Base-by-base conservation (phyloP, 2,329 filamentous ascomycete species). In the Fusarium burgessii region DNA sequence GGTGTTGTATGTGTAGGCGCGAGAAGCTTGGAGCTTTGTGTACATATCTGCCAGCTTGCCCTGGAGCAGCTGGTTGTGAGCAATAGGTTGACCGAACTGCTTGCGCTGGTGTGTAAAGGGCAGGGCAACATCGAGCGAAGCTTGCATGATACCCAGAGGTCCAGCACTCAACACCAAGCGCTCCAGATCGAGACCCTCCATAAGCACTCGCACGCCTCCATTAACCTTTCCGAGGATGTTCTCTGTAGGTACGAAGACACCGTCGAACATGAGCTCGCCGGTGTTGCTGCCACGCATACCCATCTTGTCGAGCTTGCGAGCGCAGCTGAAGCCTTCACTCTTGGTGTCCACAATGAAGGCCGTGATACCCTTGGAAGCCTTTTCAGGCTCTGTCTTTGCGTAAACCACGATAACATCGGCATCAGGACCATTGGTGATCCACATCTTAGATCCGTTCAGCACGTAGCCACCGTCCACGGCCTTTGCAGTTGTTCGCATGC, bases 271-370 rank as follows among this genome's bases (percentile, higher is more conserved):
- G 27, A 98, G 88, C 82, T 98, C 96, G 76, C 96, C 96, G 1
- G 96, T 98, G 82, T 98, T 98, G 74, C 93, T 96, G 64, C 96
- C 96, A 62, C 96, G 90, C 96, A 99, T 99, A 74, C 96, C 96
- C 81, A 99, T 92, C 84, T 99, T 98, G 86, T 98, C 95, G 20
- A 98, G 90, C 83, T 98, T 98, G 68, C 93, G 88, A 10, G 94
- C 90, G 76, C 94, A 95, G 70, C 90, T 92, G 84, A 98, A 98
- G 45, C 96, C 95, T 40, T 89, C 82, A 38, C 87, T 51, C 58
- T 85, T 87, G 6, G 88, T 89, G 74, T 97, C 91, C 41, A 98
- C 93, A 36, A 99, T 87, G 83, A 98, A 98, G 11, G 95, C 95
- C 2, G 95, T 97, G 80, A 99, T 97, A 61, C 96, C 96, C 83